phyloP scores from a whole-genome alignment of 2,329 filamentous ascomycete species.

The Coleophoma eucalyptorum region DNA sequence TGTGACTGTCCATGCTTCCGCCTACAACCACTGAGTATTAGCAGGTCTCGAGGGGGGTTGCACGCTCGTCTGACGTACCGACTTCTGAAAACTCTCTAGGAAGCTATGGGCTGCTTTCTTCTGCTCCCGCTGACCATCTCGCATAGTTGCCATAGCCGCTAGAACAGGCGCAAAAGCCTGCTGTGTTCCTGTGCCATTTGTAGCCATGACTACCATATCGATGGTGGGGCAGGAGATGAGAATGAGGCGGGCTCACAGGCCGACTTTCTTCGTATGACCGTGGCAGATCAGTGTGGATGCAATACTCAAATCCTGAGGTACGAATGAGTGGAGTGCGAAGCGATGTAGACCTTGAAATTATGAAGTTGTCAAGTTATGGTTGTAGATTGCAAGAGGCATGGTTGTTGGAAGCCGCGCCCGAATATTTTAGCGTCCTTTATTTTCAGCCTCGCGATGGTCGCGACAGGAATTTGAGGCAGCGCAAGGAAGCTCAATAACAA shows the following conservation, averaged over 20 bases:
- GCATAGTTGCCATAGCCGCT: constrained; percentile 87
- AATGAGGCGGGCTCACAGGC: not conserved
- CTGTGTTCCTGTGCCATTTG: constrained; percentile 57
- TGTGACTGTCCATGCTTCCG: constrained; percentile 86
- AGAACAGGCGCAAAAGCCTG: constrained; percentile 82
- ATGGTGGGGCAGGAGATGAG: constrained; percentile 21
- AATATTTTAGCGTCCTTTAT: not conserved
- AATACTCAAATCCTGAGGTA: too few species aligned
- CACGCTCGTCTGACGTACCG: constrained; percentile 53
- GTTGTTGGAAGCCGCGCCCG: not conserved
- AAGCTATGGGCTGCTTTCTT: constrained; percentile 91
- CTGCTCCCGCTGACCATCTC: constrained; percentile 73
- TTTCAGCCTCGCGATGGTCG: not conserved
- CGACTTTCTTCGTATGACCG: not conserved
- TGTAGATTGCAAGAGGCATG: not conserved
- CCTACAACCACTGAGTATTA: constrained; percentile 40
- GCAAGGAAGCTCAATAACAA: not conserved
- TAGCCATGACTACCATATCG: constrained; percentile 26
- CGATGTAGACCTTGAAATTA: too few species aligned
- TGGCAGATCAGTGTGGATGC: not conserved
- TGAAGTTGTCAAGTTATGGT: too few species aligned
- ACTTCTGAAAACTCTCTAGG: constrained; percentile 96
- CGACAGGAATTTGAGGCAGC: not conserved
- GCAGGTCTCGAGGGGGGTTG: too few species aligned
- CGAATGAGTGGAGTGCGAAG: too few species aligned